phyloP scores from a whole-genome alignment of 2,329 filamentous ascomycete genomes.

The Juglanconis sp. region DNA sequence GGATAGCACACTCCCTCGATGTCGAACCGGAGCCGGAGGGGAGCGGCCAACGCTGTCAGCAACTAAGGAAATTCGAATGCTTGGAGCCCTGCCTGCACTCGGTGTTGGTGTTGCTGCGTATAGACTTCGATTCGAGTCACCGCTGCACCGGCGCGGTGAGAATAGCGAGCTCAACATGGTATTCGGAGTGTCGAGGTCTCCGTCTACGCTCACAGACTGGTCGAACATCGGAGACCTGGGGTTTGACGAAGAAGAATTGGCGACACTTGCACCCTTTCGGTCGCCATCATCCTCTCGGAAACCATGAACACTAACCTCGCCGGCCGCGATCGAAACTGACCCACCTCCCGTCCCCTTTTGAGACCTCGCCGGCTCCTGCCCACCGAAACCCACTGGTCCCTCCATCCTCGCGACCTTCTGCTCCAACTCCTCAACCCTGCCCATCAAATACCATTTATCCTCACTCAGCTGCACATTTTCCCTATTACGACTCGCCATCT shows the following conservation, averaged over 20 bases:
- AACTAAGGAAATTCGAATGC: not conserved
- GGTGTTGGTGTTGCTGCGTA: not conserved
- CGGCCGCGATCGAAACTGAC: no score
- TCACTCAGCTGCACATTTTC: slow-evolving; percentile 1
- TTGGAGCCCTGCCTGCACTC: not conserved
- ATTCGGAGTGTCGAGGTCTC: not conserved
- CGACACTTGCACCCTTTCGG: not conserved
- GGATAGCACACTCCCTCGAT: not conserved
- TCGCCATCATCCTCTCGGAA: not conserved
- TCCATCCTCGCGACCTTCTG: not conserved
- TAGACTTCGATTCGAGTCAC: not conserved
- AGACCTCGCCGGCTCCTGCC: not conserved
- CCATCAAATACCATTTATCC: slow-evolving; percentile 10
- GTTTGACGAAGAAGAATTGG: not conserved
- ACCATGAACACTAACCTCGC: no score
- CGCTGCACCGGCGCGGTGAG: not conserved
- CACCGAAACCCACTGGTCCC: no score
- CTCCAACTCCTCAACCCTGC: slow-evolving; percentile 11
- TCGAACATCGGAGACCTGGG: not conserved
- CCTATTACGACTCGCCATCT: not conserved
- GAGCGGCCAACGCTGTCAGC: not conserved
- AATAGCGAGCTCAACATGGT: not conserved
- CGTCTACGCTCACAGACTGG: not conserved
- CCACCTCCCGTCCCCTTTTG: no score
- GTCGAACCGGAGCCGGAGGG: not conserved